Evolutionary conservation across 1,139 yeast species (phyloP).

Genomic region (Hyphopichia pseudoburtonii): DNA sequence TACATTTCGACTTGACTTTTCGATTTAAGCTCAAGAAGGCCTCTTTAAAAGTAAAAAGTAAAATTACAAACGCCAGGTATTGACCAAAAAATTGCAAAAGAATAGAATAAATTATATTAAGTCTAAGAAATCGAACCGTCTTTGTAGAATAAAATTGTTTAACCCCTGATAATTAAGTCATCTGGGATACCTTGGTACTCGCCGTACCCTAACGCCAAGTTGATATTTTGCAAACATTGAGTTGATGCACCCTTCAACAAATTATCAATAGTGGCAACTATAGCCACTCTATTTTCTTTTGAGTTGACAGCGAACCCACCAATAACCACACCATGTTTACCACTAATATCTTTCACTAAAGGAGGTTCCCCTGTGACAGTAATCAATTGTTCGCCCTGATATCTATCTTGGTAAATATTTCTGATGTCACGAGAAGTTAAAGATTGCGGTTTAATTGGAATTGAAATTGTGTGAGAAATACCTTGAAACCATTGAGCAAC

Average conservation of each 20-base stretch:
- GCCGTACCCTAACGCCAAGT: constrained; percentile 83
- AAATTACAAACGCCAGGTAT: no score
- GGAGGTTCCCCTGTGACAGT: constrained; percentile 90
- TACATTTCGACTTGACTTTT: no score
- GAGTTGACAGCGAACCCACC: constrained; percentile 96
- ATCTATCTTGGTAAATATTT: constrained; percentile 83
- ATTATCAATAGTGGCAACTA: constrained; percentile 94
- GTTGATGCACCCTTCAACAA: constrained; percentile 98
- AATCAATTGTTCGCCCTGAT: constrained; percentile 82
- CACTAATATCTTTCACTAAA: constrained; percentile 83
- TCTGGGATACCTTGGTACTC: constrained; percentile 94
- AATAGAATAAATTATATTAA: no score
- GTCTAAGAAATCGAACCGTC: no score
- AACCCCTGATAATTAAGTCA: constrained; percentile 51
- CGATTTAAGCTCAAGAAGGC: no score
- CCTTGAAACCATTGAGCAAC: constrained; percentile 99
- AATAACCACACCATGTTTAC: constrained; percentile 90
- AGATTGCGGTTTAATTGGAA: constrained; percentile 73
- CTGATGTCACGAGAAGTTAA: constrained; percentile 81
- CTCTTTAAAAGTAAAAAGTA: no score
- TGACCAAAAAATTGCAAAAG: no score
- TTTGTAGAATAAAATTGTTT: constrained; percentile 5
- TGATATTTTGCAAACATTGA: constrained; percentile 94
- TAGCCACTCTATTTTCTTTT: constrained; percentile 84
- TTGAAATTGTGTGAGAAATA: constrained; percentile 85